Conservation (phyloP, 495 filamentous ascomycete genomes). For the Tuber microsphaerosporum region DNA sequence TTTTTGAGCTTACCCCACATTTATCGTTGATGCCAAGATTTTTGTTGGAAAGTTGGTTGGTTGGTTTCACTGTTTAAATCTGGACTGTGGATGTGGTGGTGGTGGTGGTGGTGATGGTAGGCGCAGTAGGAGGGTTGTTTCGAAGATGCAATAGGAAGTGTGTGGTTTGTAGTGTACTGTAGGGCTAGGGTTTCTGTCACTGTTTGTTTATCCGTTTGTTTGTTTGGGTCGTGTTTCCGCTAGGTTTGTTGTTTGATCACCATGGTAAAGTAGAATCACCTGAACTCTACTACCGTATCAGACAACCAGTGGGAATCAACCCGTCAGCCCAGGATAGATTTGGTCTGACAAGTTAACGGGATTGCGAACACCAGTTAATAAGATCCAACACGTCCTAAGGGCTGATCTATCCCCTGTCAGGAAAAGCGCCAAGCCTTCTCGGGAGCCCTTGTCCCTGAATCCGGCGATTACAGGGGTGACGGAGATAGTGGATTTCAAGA, state of each 20-base stretch:
- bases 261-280: neutral
- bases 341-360: too few species aligned
- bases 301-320: too few species aligned
- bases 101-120: neutral
- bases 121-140: neutral
- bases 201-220: neutral
- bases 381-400: too few species aligned
- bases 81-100: neutral
- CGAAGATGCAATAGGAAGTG: neutral
- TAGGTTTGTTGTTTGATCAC: neutral
- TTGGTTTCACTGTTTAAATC: neutral
- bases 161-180: neutral
- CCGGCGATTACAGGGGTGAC: too few species aligned
- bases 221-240: neutral
- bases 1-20: slow-evolving; percentile 2
- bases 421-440: too few species aligned
- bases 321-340: too few species aligned
- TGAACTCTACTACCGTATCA: too few species aligned
- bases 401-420: too few species aligned
- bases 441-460: too few species aligned
- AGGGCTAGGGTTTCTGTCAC: neutral
- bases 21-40: slow-evolving; percentile 1
- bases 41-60: neutral
- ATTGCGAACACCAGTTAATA: too few species aligned
- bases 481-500: too few species aligned